Evolutionary conservation across 495 filamentous ascomycete genomes (phyloP), one percentile per base, ranked within the genome.

Genomic region (Darksidea phi): DNA sequence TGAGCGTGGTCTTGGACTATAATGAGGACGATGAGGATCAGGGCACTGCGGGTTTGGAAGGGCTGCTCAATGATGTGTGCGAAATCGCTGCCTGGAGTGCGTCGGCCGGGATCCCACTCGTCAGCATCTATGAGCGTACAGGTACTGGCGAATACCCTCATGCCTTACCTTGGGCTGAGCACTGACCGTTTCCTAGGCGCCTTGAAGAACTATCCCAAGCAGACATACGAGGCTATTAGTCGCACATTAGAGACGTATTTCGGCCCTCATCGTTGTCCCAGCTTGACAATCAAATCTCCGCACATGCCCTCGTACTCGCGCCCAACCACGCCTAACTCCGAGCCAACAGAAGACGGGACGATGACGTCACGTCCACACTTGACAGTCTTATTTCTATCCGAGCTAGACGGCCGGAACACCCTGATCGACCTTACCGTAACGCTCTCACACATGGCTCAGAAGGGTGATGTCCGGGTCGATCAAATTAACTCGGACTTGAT

Each of bases 351-450:
- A 61, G 45, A 48, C 59, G 25, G 59, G 67, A 28, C 58, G 41
- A 12, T 62, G 23, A 53, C 26, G 1, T 52, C 55, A 7, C 54
- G 28, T 11, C 71, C 70, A n/a, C 82, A 87, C 53, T 73, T 98
- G 4, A 86, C 84, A 6, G 75, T 96, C n/a, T 79, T 96, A n/a
- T 84, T 98, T 26, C 79, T 98, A 41, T 93, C 89, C 28, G 83
- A 87, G 21, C 87, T 90, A 37, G 94, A 97, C 69, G 92, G 93
- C 32, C 86, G 91, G 37, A 88, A 95, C 68, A 95, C 93, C 10
- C 80, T 98, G 54, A 91, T 97, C 10, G 94, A 97, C 73, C 81
- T 98, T 24, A 97, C 95, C 43, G 95, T 92, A 70, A 97, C 95
- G 2, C 79, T 98, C 8, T 83, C 92, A 6, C 90, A 95, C 66